Evolutionary conservation across 1,139 yeast species (phyloP), one percentile per base, ranked within the genome.

Genomic region (Zygoascus sp.): DNA sequence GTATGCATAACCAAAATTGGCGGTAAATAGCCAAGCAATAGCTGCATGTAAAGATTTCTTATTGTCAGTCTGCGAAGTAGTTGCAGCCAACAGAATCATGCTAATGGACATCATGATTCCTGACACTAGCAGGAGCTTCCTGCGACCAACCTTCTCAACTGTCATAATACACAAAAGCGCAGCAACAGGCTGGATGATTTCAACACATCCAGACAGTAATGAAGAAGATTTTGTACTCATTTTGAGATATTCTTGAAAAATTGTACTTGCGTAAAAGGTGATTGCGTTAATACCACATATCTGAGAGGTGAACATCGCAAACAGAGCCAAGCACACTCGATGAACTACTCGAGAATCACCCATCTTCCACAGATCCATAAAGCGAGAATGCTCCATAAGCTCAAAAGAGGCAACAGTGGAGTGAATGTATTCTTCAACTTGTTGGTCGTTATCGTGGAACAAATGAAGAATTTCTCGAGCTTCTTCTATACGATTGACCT

Each of bases 281-380:
- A 82, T 75, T 56, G 80, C 80, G 67, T 81, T 82, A 51, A 80
- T 73, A 67, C 88, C 89, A 48, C 86, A 79, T 69, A 80, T 73
- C 63, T 81, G 87, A 66, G 81, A 86, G 70, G 79, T 75, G 61
- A 79, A 76, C 61, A 74, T 77, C 10, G 72, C 65, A 66, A 75
- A 71, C 27, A 68, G 66, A 0, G 77, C 79, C 48, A 77, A 63
- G 46, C 68, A 59, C 6, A 70, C 68, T 46, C 81, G 63, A 46
- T 75, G 79, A 53, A 76, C 69, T 51, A 74, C 71, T 54, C 73
- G 69, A 48, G 68, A 66, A 42, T 69, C 65, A 36, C 76, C 76
- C 63, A 32, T 65, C 55, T 50, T 49, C 58, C 40, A 66, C 17
- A 57, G 49, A 50, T 45, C 55, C 32, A 36, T 35, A 38, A 55